Base-by-base conservation (phyloP, 768 basidiomycete species). In the Stropharia rugosoannulata region DNA sequence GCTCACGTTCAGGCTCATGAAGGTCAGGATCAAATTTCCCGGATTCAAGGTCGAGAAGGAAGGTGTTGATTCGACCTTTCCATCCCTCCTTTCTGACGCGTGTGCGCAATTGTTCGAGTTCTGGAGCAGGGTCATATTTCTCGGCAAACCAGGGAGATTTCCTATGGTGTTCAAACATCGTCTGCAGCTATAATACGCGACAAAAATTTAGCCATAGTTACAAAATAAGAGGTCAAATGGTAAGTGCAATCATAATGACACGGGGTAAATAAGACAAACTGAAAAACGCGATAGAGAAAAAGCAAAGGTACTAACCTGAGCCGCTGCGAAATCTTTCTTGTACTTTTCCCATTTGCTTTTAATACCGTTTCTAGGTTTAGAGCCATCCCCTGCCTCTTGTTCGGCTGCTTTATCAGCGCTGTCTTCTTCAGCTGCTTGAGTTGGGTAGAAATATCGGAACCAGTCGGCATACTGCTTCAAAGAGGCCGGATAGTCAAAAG, bases 101-200 rank as follows among this genome's bases (percentile, higher is more conserved):
- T 59, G 78, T 78, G 64, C 95, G 88, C 68, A 95, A 75, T 52
- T 80, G 78, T 53, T 82, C 80, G 66, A 81, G 83, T 63, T 92
- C 88, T 49, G 83, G 77, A 40, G 84, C 72, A 54, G 89, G 89
- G 58, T 94, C 92, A 76, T 98, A 98, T 71, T 93, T 92, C 79
- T 98, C 95, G 54, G 86, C 84, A 77, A 97, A 98, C 95, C 95
- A 98, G 12, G 93, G 89, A n/a, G 92, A 93, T 67, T 89, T 88
- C 73, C 87, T 84, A 77, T 98, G 95, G 73, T 93, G 90, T 35
- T 97, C 90, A 80, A 93, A 97, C 82, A 98, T 89, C 55, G 90
- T 89, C 78, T 93, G 92, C 66, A 96, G 85, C 95, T 98, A 81
- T 69, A 80, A 75, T 73, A 75, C 71, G 71, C 51, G 56, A 69